phyloP scores from a whole-genome alignment of 2,329 filamentous ascomycete species.

The Delphinella strobiligena region DNA sequence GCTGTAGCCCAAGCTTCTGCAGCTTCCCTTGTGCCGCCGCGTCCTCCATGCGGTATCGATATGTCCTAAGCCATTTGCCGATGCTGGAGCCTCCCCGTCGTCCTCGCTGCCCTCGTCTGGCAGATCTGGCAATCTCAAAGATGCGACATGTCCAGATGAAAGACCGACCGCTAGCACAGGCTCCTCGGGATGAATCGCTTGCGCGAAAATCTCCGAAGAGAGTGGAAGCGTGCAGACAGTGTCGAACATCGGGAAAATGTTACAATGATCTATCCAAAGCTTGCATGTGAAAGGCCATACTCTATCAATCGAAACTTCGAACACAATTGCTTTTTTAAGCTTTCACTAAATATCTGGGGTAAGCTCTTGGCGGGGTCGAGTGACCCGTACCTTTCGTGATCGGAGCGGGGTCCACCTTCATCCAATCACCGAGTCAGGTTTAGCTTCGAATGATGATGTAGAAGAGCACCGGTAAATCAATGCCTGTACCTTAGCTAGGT shows the following conservation, averaged over 20 bases:
- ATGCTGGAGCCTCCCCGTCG: conserved; percentile 30
- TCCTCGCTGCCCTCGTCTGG: conserved; percentile 39
- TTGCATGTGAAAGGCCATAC: background rate
- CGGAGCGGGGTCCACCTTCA: too few relatives aligned
- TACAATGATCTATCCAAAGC: background rate
- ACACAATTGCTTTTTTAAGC: background rate
- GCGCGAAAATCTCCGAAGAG: conserved; percentile 73
- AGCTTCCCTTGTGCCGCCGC: conserved; percentile 85
- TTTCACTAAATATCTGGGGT: background rate
- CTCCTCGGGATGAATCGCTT: conserved; percentile 73
- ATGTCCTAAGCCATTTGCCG: conserved; percentile 54
- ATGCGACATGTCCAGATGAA: conserved; percentile 73
- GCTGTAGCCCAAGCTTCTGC: conserved; percentile 67
- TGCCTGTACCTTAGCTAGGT: too few relatives aligned
- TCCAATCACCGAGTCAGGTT: background rate
- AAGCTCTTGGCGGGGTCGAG: background rate
- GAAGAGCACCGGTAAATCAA: background rate
- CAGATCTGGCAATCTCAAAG: conserved; percentile 57
- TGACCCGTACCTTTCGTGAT: too few relatives aligned
- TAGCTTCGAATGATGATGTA: background rate
- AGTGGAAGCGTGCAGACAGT: conserved; percentile 85
- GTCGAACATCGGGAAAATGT: conserved; percentile 56
- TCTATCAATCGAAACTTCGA: background rate
- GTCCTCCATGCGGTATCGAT: conserved; percentile 83
- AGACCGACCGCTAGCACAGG: conserved; percentile 80